These are phyloP conservation scores for Apophysomyces sp. DNA, from an alignment of 371 early-diverging fungal genomes.

Conservation along the genomic window DNA sequence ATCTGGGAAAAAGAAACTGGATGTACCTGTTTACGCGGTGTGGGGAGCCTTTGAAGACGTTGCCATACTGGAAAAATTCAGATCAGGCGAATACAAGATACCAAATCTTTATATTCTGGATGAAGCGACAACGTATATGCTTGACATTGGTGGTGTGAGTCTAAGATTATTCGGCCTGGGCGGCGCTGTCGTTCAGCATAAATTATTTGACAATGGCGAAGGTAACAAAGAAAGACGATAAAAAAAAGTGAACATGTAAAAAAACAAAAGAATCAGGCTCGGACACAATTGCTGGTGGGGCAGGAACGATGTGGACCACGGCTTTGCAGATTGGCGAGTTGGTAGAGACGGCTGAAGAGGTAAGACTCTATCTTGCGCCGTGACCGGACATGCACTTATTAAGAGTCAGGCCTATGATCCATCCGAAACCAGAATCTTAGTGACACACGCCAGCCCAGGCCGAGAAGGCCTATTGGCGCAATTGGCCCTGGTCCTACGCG, in stretches of 20 bases:
- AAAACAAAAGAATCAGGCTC: conserved; percentile 30
- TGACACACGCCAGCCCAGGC: conserved; percentile 67
- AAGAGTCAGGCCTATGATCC: conserved; percentile 47
- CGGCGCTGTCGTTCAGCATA: conserved; percentile 66
- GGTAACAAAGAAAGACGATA: conserved; percentile 29
- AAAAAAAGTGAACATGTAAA: not conserved
- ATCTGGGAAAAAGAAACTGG: conserved; percentile 42
- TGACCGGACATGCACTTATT: not conserved
- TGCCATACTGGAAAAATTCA: conserved; percentile 59
- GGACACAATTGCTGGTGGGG: conserved; percentile 67
- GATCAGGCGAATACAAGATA: conserved; percentile 49
- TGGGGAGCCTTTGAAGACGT: conserved; percentile 75
- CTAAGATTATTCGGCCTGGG: conserved; percentile 67
- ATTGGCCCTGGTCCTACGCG: conserved; percentile 56
- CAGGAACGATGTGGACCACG: conserved; percentile 72
- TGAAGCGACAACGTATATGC: conserved; percentile 52
- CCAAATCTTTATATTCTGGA: conserved; percentile 59
- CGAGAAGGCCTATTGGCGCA: conserved; percentile 67
- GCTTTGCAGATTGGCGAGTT: conserved; percentile 67
- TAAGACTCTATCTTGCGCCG: conserved; percentile 18
- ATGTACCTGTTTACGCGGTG: conserved; percentile 65
- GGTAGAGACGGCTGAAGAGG: conserved; percentile 59
- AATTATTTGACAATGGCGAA: conserved; percentile 70
- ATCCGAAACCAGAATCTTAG: conserved; percentile 58
- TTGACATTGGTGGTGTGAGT: conserved; percentile 63